These are phyloP conservation scores for Chlorella sp. DNA, from an alignment of 139 green algal species.

Conservation along the genomic window DNA sequence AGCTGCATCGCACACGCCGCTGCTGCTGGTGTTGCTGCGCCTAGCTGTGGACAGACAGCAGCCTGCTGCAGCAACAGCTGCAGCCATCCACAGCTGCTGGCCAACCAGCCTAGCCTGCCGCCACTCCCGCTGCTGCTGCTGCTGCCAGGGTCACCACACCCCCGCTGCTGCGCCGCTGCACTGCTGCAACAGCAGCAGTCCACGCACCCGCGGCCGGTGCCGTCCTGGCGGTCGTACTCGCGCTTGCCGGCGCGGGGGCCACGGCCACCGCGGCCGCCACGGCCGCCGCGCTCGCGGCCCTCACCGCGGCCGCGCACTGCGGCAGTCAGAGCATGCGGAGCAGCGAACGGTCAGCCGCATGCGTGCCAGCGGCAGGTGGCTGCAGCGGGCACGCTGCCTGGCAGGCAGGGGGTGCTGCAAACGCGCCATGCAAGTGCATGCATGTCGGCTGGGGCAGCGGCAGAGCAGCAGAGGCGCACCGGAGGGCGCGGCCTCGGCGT, in stretches of 20 bases:
- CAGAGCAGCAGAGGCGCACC: too few relatives aligned
- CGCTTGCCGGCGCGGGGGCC: conserved; percentile 55
- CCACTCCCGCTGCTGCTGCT: neutral
- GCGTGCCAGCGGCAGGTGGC: neutral
- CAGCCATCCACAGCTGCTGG: neutral
- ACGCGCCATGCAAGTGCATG: too few relatives aligned
- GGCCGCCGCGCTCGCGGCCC: neutral
- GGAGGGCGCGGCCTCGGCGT: too few relatives aligned
- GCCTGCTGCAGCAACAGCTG: neutral
- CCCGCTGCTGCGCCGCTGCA: neutral
- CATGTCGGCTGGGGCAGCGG: too few relatives aligned
- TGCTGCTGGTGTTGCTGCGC: too few relatives aligned
- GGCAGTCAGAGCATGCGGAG: neutral
- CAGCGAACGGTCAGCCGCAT: neutral
- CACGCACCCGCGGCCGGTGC: conserved; percentile 81
- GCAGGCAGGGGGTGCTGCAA: neutral
- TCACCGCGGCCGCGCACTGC: neutral
- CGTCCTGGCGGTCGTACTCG: conserved; percentile 87
- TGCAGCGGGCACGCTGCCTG: neutral
- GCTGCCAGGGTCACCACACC: neutral
- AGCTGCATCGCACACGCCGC: neutral
- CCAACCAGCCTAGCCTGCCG: too few relatives aligned
- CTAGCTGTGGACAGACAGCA: too few relatives aligned
- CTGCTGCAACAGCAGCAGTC: neutral
- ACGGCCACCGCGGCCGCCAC: conserved; percentile 39